Conservation (phyloP, 202 grass and related monocot genomes). For the Schoenoplectus tabernaemontani region DNA sequence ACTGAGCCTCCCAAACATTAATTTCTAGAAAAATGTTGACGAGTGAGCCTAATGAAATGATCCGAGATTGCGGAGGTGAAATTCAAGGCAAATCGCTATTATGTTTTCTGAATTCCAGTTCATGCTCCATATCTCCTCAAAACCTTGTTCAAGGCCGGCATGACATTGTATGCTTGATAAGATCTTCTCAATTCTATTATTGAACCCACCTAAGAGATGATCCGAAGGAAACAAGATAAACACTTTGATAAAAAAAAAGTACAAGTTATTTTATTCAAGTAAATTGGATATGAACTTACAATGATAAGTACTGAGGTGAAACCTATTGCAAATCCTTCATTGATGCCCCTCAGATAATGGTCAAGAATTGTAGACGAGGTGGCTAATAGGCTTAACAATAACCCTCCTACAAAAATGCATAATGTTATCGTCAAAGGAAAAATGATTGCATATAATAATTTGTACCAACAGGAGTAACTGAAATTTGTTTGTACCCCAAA, state of each 20-base stretch:
- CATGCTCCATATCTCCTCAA: conserved; percentile 91
- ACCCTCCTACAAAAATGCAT: conserved; percentile 45
- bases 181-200: conserved; percentile 96
- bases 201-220: conserved; percentile 73
- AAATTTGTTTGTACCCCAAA: conserved; percentile 63
- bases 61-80: neutral
- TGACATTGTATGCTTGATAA: conserved; percentile 98
- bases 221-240: conserved; percentile 21
- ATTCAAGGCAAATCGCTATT: neutral
- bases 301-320: conserved; percentile 96
- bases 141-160: conserved; percentile 96
- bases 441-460: neutral
- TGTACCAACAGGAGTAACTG: neutral
- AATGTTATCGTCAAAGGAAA: neutral
- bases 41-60: conserved; percentile 4
- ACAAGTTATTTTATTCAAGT: conserved; percentile 1
- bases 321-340: conserved; percentile 74
- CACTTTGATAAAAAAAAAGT: neutral
- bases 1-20: neutral
- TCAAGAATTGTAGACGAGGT: conserved; percentile 94
- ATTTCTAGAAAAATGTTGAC: neutral
- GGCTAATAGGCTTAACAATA: conserved; percentile 72
- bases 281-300: conserved; percentile 55
- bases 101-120: neutral
- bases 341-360: conserved; percentile 72